A percentile compares a stretch with the other conserved stretches of the same genome.
Conservation (phyloP, 164 flowering plant genomes). For the Vitis vinifera region ASM3070453v1 NC_081808.1:16911001-16911500, state of each 20-base stretch:
- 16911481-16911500: neutral
- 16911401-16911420: slow-evolving; percentile 57
- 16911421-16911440: slow-evolving; percentile 51
- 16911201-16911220: slow-evolving; percentile 79
- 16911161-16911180: slow-evolving; percentile 90
- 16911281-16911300: slow-evolving; percentile 84
- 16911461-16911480: slow-evolving; percentile 68
- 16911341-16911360: neutral
- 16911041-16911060: slow-evolving; percentile 83
- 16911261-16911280: slow-evolving; percentile 72
- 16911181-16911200: slow-evolving; percentile 71
- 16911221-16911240: slow-evolving; percentile 81
- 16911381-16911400: slow-evolving; percentile 22
- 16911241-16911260: slow-evolving; percentile 67
- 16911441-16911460: slow-evolving; percentile 58
- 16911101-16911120: neutral
- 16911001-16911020: slow-evolving; percentile 45
- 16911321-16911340: slow-evolving; percentile 60
- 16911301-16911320: slow-evolving; percentile 53
- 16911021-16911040: slow-evolving; percentile 65
- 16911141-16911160: slow-evolving; percentile 15
- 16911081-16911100: neutral
- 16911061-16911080: slow-evolving; percentile 5
- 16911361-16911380: neutral
- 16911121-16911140: neutral